Evolutionary conservation across 306 rosid species (phyloP).

Genomic region (Ziziphus jujuba): DNA sequence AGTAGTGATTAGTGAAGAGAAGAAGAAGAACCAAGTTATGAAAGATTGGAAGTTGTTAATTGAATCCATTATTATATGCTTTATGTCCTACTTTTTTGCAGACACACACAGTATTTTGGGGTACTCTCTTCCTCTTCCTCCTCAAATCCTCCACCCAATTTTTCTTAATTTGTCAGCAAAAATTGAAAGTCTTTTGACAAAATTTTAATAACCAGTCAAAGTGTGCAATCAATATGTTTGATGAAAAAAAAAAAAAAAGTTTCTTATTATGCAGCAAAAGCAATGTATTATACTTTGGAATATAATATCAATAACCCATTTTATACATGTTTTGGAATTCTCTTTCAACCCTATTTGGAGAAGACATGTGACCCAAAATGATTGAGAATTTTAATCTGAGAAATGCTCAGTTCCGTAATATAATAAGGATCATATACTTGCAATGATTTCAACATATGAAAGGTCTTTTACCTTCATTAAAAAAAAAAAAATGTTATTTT

Average conservation of each 20-base stretch:
- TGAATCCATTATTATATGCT: not conserved
- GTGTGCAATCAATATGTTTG: conserved; percentile 26
- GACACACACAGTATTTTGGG: conserved; percentile 15
- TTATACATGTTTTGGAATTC: not conserved
- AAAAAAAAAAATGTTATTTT: too few species aligned
- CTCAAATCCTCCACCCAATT: conserved; percentile 6
- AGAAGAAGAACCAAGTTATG: not conserved
- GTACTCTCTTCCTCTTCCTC: not conserved
- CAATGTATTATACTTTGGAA: not conserved
- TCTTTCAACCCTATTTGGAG: conserved; percentile 36
- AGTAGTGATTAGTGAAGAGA: not conserved
- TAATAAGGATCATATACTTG: not conserved
- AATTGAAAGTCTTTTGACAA: conserved; percentile 26
- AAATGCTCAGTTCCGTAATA: not conserved
- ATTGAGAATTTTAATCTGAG: conserved; percentile 6
- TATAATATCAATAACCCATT: not conserved
- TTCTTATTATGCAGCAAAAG: not conserved
- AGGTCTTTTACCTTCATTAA: not conserved
- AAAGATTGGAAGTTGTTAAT: not conserved
- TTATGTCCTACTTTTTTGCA: conserved; percentile 1
- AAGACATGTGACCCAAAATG: conserved; percentile 42
- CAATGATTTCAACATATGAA: not conserved
- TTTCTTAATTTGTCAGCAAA: conserved; percentile 20
- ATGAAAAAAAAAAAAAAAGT: not conserved
- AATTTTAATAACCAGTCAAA: conserved; percentile 32